phyloP scores from a whole-genome alignment of 331 rosid genomes.

The Malus hybrid region DNA sequence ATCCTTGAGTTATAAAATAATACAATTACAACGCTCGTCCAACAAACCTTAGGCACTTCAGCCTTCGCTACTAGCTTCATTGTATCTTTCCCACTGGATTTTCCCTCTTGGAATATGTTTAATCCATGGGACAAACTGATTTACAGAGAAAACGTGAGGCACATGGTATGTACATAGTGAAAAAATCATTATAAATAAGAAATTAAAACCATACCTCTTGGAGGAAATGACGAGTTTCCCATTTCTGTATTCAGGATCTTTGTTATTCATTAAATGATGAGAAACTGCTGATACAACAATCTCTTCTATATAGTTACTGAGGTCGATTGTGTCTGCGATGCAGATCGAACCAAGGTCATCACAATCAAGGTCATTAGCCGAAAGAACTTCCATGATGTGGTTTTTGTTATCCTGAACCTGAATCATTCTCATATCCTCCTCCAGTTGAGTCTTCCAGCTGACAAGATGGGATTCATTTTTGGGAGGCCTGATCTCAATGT shows the following conservation, averaged over 20 bases:
- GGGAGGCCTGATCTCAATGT: constrained; percentile 74
- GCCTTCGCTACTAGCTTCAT: constrained; percentile 54
- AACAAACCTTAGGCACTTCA: constrained; percentile 54
- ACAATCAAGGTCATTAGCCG: constrained; percentile 84
- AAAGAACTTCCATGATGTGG: constrained; percentile 88
- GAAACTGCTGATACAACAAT: constrained; percentile 93
- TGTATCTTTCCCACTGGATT: constrained; percentile 41
- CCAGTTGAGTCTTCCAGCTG: constrained; percentile 88
- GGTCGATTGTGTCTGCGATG: constrained; percentile 69
- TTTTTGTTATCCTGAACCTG: constrained; percentile 87
- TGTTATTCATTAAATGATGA: constrained; percentile 80
- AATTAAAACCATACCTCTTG: constrained; percentile 40
- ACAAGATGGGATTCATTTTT: constrained; percentile 74
- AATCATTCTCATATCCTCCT: constrained; percentile 87
- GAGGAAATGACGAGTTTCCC: constrained; percentile 81
- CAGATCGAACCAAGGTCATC: constrained; percentile 81
- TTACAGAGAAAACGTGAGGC: constrained; percentile 16
- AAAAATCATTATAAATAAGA: neutral
- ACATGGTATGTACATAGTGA: neutral
- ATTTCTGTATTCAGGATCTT: constrained; percentile 83
- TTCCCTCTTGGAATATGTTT: constrained; percentile 66
- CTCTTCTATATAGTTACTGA: constrained; percentile 83
- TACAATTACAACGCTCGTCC: neutral
- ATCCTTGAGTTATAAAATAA: constrained; percentile 1
- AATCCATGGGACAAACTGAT: constrained; percentile 87